phyloP scores from a whole-genome alignment of 2,329 filamentous ascomycete species.

The Trichophyton schoenleinii region DNA sequence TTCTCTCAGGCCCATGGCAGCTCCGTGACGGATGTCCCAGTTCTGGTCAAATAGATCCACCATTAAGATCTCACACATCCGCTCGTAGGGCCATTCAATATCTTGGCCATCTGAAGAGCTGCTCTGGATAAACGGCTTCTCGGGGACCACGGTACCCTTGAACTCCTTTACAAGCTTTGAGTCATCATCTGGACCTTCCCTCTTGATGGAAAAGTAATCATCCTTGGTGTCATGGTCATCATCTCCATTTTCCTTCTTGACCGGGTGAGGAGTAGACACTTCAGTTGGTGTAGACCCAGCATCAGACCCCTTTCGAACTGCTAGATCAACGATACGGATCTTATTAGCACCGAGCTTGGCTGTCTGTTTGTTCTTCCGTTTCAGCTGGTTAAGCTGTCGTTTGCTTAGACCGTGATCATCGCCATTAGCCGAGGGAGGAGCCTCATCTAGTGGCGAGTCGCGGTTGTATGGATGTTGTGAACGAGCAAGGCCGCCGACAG shows the following conservation, averaged over 20 bases:
- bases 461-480: slow-evolving; percentile 35
- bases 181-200: slow-evolving; percentile 70
- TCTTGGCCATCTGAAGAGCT: slow-evolving; percentile 61
- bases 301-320: slow-evolving; percentile 51
- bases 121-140: slow-evolving; percentile 74
- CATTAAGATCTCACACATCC: slow-evolving; percentile 84
- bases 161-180: slow-evolving; percentile 89
- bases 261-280: slow-evolving; percentile 41
- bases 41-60: slow-evolving; percentile 84
- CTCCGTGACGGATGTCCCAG: slow-evolving; percentile 94
- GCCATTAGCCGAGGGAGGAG: slow-evolving; percentile 30
- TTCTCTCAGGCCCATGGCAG: slow-evolving; percentile 87
- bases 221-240: slow-evolving; percentile 50
- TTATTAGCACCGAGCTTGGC: slow-evolving; percentile 83
- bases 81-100: slow-evolving; percentile 84
- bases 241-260: slow-evolving; percentile 49
- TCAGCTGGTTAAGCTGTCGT: slow-evolving; percentile 84
- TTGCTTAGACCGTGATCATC: slow-evolving; percentile 72
- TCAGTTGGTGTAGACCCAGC: slow-evolving; percentile 40
- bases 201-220: slow-evolving; percentile 87
- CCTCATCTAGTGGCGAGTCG: slow-evolving; percentile 31
- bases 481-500: slow-evolving; percentile 28
- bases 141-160: slow-evolving; percentile 67
- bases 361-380: slow-evolving; percentile 84
- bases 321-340: slow-evolving; percentile 77